Conservation (phyloP, 1,139 yeast genomes). For the Zhuliangozyma parablackwelliae region DNA sequence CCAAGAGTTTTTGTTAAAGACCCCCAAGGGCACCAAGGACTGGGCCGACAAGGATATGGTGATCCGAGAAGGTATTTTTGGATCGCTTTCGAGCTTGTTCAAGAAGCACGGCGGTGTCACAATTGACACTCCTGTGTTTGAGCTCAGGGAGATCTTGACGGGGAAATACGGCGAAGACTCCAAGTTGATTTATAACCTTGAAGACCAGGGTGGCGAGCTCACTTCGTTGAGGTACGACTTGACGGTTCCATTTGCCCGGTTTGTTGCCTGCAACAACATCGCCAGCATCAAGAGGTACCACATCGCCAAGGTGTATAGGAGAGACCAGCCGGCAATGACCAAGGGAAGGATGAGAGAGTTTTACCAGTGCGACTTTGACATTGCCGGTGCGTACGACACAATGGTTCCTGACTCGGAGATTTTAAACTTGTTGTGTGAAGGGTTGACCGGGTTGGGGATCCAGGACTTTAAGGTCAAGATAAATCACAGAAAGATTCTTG, state of each 20-base stretch:
- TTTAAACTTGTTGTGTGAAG: constrained; percentile 76
- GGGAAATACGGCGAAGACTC: constrained; percentile 99
- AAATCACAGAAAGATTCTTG: constrained; percentile 91
- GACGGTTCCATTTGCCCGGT: constrained; percentile 97
- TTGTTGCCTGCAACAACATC: constrained; percentile 89
- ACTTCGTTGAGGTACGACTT: constrained; percentile 92
- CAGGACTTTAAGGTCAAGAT: constrained; percentile 84
- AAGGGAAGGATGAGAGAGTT: constrained; percentile 99
- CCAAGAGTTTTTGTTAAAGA: constrained; percentile 65
- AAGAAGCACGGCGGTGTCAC: constrained; percentile 97
- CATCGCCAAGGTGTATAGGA: constrained; percentile 94
- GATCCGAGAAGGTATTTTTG: constrained; percentile 81
- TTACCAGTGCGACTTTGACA: constrained; percentile 95
- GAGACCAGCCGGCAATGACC: constrained; percentile 99
- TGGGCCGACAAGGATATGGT: constrained; percentile 99
- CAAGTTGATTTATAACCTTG: constrained; percentile 87
- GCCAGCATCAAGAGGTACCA: constrained; percentile 89
- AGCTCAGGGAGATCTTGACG: constrained; percentile 86
- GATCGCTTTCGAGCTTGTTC: constrained; percentile 66
- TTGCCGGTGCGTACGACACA: constrained; percentile 85
- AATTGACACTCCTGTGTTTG: constrained; percentile 96
- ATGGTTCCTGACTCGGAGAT: constrained; percentile 97
- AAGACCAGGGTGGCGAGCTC: constrained; percentile 97
- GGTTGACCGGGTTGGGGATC: constrained; percentile 78
- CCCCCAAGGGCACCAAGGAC: constrained; percentile 96